Base-by-base conservation (phyloP, 495 filamentous ascomycete genomes). In the Penicillium parvum region DNA sequence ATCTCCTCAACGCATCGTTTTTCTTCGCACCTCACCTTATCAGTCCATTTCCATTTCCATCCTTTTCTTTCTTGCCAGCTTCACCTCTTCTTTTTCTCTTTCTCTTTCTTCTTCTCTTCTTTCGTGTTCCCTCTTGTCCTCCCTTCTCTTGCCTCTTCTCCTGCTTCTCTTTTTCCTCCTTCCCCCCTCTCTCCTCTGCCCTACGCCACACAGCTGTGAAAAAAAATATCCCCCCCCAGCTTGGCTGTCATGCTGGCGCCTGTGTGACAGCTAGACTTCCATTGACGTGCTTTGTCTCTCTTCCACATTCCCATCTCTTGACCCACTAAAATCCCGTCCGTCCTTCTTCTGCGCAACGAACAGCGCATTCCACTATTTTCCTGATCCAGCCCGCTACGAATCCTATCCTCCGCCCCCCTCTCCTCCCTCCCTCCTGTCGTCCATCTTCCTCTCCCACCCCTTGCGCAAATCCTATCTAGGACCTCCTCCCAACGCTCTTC, bases 191-290 rank as follows among this genome's bases (percentile, higher is more conserved):
- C 37, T 53, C 46, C 38, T 32, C 35, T 45, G 25, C 30, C 36
- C 55, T 51, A 37, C 25, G 33, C 38, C 30, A 43, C 35, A 39
- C 23, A 29, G 25, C 33, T n/a, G 20, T 52, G 45, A 45, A 38
- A 49, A 50, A 49, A 43, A 36, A 49, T 38, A 34, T 39, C 48
- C 49, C 30, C 25, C 49, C 30, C 39, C 26, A 37, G 44, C 49
- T 51, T 45, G 49, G 50, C 55, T 65, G 66, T 64, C 66, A 66
- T 63, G 66, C 62, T 66, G 62, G 52, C 62, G 58, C 51, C 55
- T 64, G 66, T 70, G 65, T 68, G 63, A 70, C 66, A 66, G 58
- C 64, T 65, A 61, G 49, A 62, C 53, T 57, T 58, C 58, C 64
- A 57, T 65, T 66, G 64, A 64, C 50, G 64, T 65, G 57, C 63